Base-by-base conservation (phyloP, 805 yeast species). In the Candida dajiaensis region DNA sequence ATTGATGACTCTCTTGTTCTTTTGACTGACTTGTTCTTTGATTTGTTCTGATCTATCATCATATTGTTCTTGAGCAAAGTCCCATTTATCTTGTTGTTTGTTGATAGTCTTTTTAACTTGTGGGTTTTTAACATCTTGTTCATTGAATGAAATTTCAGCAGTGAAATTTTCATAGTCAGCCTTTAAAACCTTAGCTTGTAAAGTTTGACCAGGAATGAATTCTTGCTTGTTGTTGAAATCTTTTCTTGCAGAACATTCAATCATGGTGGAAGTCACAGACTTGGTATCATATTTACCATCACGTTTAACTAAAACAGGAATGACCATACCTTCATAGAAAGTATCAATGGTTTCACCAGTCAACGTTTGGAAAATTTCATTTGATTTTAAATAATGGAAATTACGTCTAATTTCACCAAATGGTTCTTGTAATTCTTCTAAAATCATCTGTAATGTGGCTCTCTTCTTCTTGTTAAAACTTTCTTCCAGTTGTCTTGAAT, bases 401-500 rank as follows among this genome's bases (percentile, higher is more conserved):
- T 81, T 73, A 49, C 81, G 73, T 65, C 99, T 78, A 55, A 86
- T 73, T 68, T 94, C 99, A 57, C 82, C 94, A 63, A 80, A 94
- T 52, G 90, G 92, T 54, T 81, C 84, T 55, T 87, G 87, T 52
- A 94, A 76, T 67, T 94, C 99, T 53, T 81, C 89, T 52, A 84
- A 80, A 59, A 88, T 89, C 77, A 83, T 80, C 56, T 85, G 90
- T 50, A 89, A 72, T 2, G 95, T 88, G 38, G 88, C 83, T 55
- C 85, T 73, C 68, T 84, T 84, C 63, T 78, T 80, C 67, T 82
- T 83, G 44, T 84, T 82, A 58, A 81, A 86, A 60, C 80, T 72
- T 58, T 71, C 80, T 53, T 77, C 95, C 56, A 94, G 73, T 67
- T 92, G 96, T 56, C 84, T 85, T 10, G 97, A 97, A 63, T 90